These are phyloP conservation scores for Globisporangium barbulae DNA, from an alignment of 352 stramenopile genomes.

Conservation along the genomic window DNA sequence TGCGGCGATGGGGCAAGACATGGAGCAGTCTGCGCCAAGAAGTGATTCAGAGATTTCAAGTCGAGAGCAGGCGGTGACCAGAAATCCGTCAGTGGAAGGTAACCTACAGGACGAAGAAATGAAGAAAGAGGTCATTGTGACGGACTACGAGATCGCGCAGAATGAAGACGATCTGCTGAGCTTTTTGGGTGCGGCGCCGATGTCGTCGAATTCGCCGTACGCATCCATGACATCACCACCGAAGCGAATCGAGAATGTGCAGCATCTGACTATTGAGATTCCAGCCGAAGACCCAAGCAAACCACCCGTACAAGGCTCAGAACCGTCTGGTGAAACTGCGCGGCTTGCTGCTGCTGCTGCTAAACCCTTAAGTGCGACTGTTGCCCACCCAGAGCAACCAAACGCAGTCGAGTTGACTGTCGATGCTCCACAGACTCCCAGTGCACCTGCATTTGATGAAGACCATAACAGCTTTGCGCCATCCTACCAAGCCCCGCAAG, in stretches of 20 bases:
- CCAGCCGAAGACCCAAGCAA: not conserved
- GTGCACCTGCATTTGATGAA: constrained; percentile 15
- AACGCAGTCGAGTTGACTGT: not conserved
- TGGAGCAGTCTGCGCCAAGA: not conserved
- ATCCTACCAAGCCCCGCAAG: constrained; percentile 3
- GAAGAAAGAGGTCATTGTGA: constrained; percentile 13
- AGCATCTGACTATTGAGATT: not conserved
- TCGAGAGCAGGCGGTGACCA: constrained; percentile 5
- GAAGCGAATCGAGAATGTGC: not conserved
- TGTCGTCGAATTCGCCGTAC: not conserved
- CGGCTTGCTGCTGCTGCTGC: not conserved
- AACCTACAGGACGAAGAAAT: constrained; percentile 11
- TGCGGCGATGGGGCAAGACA: constrained; percentile 18
- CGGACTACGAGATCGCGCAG: constrained; percentile 44
- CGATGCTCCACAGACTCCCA: constrained; percentile 1
- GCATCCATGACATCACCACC: not conserved
- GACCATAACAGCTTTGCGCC: not conserved
- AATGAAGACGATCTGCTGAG: constrained; percentile 59
- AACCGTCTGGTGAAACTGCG: not conserved
- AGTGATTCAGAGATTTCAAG: not conserved
- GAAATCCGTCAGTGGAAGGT: not conserved
- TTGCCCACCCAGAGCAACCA: not conserved
- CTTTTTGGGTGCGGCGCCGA: constrained; percentile 27
- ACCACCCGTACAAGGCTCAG: not conserved
- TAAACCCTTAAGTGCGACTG: not conserved